These are phyloP conservation scores for Colletotrichum tabaci DNA, from an alignment of 2,329 filamentous ascomycete species.

Conservation along the genomic window DNA sequence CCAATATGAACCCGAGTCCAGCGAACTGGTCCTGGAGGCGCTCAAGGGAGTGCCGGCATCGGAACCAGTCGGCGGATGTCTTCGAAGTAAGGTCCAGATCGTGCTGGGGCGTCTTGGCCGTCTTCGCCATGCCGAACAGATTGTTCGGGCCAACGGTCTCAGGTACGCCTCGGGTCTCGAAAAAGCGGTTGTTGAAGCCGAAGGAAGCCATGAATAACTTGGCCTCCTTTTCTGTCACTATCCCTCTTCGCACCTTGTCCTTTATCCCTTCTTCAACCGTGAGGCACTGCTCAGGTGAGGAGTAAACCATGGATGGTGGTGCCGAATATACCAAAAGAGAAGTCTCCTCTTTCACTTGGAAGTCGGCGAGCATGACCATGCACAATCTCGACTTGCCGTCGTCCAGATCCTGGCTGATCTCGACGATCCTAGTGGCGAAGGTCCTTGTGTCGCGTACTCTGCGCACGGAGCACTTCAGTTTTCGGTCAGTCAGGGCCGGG, in stretches of 20 bases:
- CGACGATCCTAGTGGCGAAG: slow-evolving; percentile 63
- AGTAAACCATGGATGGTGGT: slow-evolving; percentile 52
- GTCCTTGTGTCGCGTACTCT: slow-evolving; percentile 60
- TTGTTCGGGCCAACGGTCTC: slow-evolving; percentile 62
- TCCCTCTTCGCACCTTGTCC: slow-evolving; percentile 45
- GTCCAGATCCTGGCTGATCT: slow-evolving; percentile 58
- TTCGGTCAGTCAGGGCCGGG: slow-evolving; percentile 58
- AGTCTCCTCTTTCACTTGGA: slow-evolving; percentile 57
- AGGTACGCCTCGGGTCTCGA: slow-evolving; percentile 54
- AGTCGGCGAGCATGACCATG: slow-evolving; percentile 62
- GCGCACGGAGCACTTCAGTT: slow-evolving; percentile 54
- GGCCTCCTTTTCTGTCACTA: slow-evolving; percentile 45
- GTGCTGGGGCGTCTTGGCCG: slow-evolving; percentile 53
- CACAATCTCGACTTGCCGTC: slow-evolving; percentile 56
- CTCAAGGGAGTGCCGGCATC: slow-evolving; percentile 44
- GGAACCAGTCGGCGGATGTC: slow-evolving; percentile 60
- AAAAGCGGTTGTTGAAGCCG: slow-evolving; percentile 48
- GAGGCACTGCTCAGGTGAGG: slow-evolving; percentile 46
- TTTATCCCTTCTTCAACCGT: slow-evolving; percentile 40
- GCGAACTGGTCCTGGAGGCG: slow-evolving; percentile 53
- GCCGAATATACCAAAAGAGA: slow-evolving; percentile 56
- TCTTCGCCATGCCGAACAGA: slow-evolving; percentile 57
- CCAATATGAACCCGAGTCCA: slow-evolving; percentile 60
- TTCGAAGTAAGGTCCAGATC: slow-evolving; percentile 50
- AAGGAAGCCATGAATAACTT: slow-evolving; percentile 49